Evolutionary conservation across 768 basidiomycete species (phyloP).

Genomic region (Rhodotorula diobovata): DNA sequence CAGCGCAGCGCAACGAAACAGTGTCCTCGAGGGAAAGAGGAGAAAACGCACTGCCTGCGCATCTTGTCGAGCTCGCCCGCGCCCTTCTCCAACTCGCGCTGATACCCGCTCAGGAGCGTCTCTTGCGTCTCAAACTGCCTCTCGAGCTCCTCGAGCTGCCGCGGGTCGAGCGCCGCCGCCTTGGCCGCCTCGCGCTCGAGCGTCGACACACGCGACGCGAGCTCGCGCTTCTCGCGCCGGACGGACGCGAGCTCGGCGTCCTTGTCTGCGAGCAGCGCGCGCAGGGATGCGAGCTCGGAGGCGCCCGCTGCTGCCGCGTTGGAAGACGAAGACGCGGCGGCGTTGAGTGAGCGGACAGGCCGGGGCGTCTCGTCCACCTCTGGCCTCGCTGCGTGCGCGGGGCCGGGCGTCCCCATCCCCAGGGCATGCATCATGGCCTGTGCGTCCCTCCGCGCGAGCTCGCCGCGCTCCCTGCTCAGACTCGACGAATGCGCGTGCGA

Average conservation of each 20-base stretch:
- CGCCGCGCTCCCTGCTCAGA: slow-evolving; percentile 4
- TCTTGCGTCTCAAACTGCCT: slow-evolving; percentile 17
- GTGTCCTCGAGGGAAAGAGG: no score
- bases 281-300: not conserved
- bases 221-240: slow-evolving; percentile 22
- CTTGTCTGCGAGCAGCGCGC: not conserved
- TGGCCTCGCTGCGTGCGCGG: no score
- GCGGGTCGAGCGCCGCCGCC: slow-evolving; percentile 16
- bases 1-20: not conserved
- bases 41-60: slow-evolving; percentile 3
- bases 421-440: not conserved
- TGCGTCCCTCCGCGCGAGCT: slow-evolving; percentile 18
- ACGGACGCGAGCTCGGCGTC: slow-evolving; percentile 16
- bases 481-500: slow-evolving; percentile 1
- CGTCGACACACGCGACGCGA: not conserved
- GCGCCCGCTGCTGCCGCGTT: not conserved
- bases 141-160: slow-evolving; percentile 32
- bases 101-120: slow-evolving; percentile 18
- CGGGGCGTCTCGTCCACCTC: slow-evolving; percentile 16
- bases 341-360: not conserved
- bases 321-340: not conserved
- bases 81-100: slow-evolving; percentile 22
- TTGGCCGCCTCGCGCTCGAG: not conserved
- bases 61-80: slow-evolving; percentile 12
- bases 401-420: not conserved